Conservation (phyloP, 1,139 yeast species). For the Suhomyces wounanorum region DNA sequence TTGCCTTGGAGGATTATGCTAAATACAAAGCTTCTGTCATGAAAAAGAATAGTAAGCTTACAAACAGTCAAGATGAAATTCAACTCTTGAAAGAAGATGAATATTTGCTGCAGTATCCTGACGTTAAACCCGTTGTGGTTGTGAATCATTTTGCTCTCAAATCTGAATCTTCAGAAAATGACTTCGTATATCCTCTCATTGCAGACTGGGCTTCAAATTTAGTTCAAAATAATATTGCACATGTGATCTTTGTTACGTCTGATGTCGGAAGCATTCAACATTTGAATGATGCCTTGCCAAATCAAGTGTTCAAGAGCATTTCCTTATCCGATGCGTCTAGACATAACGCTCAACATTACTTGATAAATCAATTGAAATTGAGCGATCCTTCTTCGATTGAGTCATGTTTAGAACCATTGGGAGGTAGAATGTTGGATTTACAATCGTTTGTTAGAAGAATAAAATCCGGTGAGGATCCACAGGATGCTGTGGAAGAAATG, state of each 20-base stretch:
- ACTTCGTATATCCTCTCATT: constrained; percentile 70
- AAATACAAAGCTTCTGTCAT: constrained; percentile 24
- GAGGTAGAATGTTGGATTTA: constrained; percentile 93
- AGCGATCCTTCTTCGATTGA: constrained; percentile 44
- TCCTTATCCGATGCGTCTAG: constrained; percentile 80
- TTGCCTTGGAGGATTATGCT: constrained; percentile 53
- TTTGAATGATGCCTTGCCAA: constrained; percentile 73
- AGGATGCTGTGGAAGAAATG: constrained; percentile 76
- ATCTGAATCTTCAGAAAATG: constrained; percentile 52
- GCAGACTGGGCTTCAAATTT: constrained; percentile 89
- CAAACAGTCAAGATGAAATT: constrained; percentile 17
- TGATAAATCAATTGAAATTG: constrained; percentile 55
- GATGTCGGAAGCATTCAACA: constrained; percentile 78
- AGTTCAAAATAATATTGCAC: constrained; percentile 79
- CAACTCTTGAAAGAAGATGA: constrained; percentile 68
- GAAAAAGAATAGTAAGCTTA: constrained; percentile 24
- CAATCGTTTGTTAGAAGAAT: constrained; percentile 89
- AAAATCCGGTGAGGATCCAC: constrained; percentile 81
- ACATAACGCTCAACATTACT: constrained; percentile 69
- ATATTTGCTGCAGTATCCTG: constrained; percentile 83
- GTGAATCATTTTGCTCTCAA: constrained; percentile 68
- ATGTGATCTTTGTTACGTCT: constrained; percentile 83
- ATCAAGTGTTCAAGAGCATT: constrained; percentile 78
- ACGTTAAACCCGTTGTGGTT: constrained; percentile 82
- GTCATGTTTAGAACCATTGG: constrained; percentile 68